Percentiles rank a stretch among this genome's conserved stretches.
These are phyloP conservation scores for Dendrobium huoshanense DNA, from an alignment of 106 monocot genomes.

Conservation along the genomic window DNA sequence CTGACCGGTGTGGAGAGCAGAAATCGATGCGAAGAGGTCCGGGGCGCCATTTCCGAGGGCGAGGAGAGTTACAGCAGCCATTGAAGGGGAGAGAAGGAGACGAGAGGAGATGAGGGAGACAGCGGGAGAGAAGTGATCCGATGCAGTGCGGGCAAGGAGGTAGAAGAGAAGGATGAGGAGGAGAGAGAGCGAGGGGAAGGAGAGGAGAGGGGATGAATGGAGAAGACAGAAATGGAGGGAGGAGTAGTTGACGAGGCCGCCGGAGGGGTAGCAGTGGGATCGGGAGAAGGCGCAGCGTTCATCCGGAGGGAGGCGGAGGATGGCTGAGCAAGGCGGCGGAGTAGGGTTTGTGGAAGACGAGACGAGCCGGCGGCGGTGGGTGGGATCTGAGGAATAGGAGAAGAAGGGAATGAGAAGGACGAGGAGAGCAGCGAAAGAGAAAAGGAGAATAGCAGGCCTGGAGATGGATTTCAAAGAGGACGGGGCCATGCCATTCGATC, in stretches of 20 bases:
- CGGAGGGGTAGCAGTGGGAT: slow-evolving; percentile 17
- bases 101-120: slow-evolving; percentile 47
- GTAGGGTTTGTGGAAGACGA: background rate
- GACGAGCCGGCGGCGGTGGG: slow-evolving; percentile 8
- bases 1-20: slow-evolving; percentile 64
- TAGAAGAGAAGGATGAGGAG: slow-evolving; percentile 54
- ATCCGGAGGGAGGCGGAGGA: slow-evolving; percentile 11
- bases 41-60: slow-evolving; percentile 96
- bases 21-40: slow-evolving; percentile 73
- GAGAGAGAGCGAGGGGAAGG: slow-evolving; percentile 43
- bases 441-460: background rate
- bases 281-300: slow-evolving; percentile 15
- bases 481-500: slow-evolving; percentile 5
- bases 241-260: slow-evolving; percentile 46
- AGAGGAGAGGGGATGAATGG: slow-evolving; percentile 16
- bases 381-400: slow-evolving; percentile 9
- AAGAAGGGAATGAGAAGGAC: slow-evolving; percentile 10
- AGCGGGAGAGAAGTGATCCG: slow-evolving; percentile 49
- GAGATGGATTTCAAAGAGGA: background rate
- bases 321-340: slow-evolving; percentile 11
- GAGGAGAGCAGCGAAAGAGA: slow-evolving; percentile 9
- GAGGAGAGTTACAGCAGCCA: slow-evolving; percentile 89
- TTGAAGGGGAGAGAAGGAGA: slow-evolving; percentile 69
- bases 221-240: slow-evolving; percentile 34
- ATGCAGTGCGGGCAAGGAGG: slow-evolving; percentile 42